These are phyloP conservation scores for Leccinellum luteum DNA, from an alignment of 768 basidiomycete species.

Conservation along the genomic window DNA sequence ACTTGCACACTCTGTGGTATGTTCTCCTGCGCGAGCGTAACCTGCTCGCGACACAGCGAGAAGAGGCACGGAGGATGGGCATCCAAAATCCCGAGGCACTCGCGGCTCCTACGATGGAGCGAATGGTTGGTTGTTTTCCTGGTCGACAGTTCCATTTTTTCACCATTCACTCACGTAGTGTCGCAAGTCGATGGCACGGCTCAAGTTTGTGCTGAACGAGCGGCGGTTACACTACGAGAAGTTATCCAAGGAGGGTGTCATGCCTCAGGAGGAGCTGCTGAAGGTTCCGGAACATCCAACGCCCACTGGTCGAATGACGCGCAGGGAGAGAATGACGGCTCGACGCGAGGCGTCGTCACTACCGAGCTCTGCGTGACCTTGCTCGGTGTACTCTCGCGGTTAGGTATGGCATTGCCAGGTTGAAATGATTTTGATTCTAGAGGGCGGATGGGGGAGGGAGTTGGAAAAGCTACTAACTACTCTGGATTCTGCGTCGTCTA, in stretches of 20 bases:
- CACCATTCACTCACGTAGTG: constrained; percentile 46
- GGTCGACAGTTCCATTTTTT: background rate
- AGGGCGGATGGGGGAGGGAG: background rate
- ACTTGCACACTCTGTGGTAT: constrained; percentile 96
- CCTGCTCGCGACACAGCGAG: constrained; percentile 81
- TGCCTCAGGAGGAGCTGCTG: constrained; percentile 19
- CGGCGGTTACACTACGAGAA: constrained; percentile 77
- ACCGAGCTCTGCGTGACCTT: constrained; percentile 3
- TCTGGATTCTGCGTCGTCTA: constrained; percentile 6
- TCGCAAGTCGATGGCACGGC: constrained; percentile 94
- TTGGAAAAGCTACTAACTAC: constrained; percentile 9
- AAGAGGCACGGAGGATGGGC: constrained; percentile 68
- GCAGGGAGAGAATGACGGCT: constrained; percentile 17
- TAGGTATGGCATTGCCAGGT: constrained; percentile 9
- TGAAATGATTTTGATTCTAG: constrained; percentile 1
- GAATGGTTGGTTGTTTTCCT: constrained; percentile 39
- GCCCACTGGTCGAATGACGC: constrained; percentile 17
- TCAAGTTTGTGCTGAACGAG: constrained; percentile 91
- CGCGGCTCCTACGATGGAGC: constrained; percentile 34
- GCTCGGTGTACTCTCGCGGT: background rate
- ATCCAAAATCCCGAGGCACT: constrained; percentile 31
- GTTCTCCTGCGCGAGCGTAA: constrained; percentile 86
- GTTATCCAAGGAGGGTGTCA: constrained; percentile 17
- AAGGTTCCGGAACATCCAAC: constrained; percentile 11
- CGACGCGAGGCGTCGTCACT: constrained; percentile 13